Evolutionary conservation across 768 basidiomycete species (phyloP), one percentile per base, ranked within the genome.

Genomic region (Saitozyma sp.): DNA sequence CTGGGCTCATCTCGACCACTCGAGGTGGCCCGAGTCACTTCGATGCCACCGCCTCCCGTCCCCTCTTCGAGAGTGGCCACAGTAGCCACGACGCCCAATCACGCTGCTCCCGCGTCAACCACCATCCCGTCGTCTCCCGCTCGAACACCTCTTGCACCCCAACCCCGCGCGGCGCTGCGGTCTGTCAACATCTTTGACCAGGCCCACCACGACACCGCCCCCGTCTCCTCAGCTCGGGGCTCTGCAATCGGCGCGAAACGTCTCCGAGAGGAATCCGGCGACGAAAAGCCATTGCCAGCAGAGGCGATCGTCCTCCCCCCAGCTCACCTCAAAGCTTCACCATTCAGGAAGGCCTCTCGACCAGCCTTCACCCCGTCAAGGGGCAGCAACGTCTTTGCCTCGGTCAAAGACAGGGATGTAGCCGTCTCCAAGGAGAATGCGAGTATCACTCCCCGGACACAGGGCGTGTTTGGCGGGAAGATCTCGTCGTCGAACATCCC

Each of bases 271-370:
- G 61, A 43, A 13, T 53, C 53, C 39, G 66, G 50, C 3, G 56
- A 41, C 13, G 65, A 66, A 39, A 56, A 58, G n/a, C 41, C 37
- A 0, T 10, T 38, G 8, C 59, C 62, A 6, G 62, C 60, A 2
- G 68, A 70, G 41, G 57, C 56, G 8, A 67, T 70, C 54, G 56
- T 69, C 58, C 43, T 60, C 20, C 62, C 62, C 8, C 14, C 67
- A 9, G 43, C 59, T 20, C 29, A 29, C 5, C 5, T 29, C 29
- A 29, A 29, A 29, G 29, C 29, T 29, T 29, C 29, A 29, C 29
- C 29, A 29, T 29, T 29, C 29, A 29, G 29, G 5, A 29, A 29
- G 29, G 29, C 29, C 29, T 29, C 29, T 29, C 29, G 29, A 5
- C 29, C 29, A 29, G 29, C 29, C 2, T 29, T 29, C 29, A 29